A percentile compares a stretch with the other conserved stretches of the same genome.
phyloP scores from a whole-genome alignment of 495 filamentous ascomycete species.

The Daldinia caldariorum region DNA sequence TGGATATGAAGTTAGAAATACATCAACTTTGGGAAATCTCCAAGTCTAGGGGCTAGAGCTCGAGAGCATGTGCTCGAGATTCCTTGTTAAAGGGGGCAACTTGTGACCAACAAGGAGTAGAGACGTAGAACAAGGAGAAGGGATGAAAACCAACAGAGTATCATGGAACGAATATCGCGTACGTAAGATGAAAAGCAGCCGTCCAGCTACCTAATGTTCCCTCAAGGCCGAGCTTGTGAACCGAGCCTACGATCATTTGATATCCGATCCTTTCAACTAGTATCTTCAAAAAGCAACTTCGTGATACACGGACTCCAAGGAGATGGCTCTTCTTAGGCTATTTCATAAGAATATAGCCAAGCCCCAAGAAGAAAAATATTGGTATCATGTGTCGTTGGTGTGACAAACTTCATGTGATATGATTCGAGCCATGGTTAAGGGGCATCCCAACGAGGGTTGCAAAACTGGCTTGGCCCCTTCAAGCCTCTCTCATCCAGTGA shows the following conservation, averaged over 20 bases:
- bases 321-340: slow-evolving; percentile 8
- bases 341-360: slow-evolving; percentile 10
- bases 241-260: slow-evolving; percentile 41
- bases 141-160: slow-evolving; percentile 29
- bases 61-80: slow-evolving; percentile 42
- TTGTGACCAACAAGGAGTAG: slow-evolving; percentile 32
- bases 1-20: slow-evolving; percentile 10
- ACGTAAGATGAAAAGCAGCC: slow-evolving; percentile 34
- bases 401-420: slow-evolving; percentile 44
- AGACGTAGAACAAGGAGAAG: slow-evolving; percentile 16
- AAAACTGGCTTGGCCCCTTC: slow-evolving; percentile 26
- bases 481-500: slow-evolving; percentile 10
- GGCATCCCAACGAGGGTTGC: slow-evolving; percentile 15
- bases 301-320: slow-evolving; percentile 15
- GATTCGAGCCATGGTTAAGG: slow-evolving; percentile 20
- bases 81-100: slow-evolving; percentile 37
- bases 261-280: slow-evolving; percentile 10
- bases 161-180: slow-evolving; percentile 17
- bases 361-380: slow-evolving; percentile 10
- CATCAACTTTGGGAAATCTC: neutral
- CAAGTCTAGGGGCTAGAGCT: slow-evolving; percentile 12
- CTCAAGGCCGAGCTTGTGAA: slow-evolving; percentile 31
- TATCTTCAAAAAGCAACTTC: slow-evolving; percentile 30
- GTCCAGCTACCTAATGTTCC: slow-evolving; percentile 28
- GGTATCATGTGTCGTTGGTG: slow-evolving; percentile 41